These are phyloP conservation scores for Millerozyma miso DNA, from an alignment of 805 yeast genomes.

Conservation along the genomic window DNA sequence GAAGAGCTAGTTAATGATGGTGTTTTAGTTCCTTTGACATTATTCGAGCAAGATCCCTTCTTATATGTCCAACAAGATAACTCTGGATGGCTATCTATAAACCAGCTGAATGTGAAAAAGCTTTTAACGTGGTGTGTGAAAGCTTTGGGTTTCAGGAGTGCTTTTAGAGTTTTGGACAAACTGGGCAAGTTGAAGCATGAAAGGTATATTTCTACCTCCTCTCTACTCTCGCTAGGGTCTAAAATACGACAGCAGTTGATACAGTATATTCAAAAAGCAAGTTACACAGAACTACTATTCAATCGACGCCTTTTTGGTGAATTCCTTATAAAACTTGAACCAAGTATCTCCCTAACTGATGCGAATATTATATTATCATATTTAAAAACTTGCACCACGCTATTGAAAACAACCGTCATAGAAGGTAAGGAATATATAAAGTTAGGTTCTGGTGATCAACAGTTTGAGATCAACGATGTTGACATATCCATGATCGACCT, in stretches of 20 bases:
- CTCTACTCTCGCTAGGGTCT: constrained; percentile 10
- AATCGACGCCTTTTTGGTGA: constrained; percentile 10
- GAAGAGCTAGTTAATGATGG: constrained; percentile 19
- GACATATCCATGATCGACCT: constrained; percentile 30
- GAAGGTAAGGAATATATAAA: constrained; percentile 18
- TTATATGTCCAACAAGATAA: constrained; percentile 5
- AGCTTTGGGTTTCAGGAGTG: constrained; percentile 5
- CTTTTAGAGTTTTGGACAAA: constrained; percentile 7
- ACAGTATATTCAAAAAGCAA: constrained; percentile 9
- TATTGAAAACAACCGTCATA: constrained; percentile 6
- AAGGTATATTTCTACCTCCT: constrained; percentile 19
- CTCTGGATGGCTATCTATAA: background rate
- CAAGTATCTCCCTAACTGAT: constrained; percentile 18
- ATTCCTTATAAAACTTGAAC: constrained; percentile 6
- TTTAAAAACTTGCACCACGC: constrained; percentile 22
- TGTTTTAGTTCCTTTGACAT: constrained; percentile 16
- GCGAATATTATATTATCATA: constrained; percentile 23
- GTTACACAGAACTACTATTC: constrained; percentile 13
- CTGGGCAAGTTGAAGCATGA: constrained; percentile 17
- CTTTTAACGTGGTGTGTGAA: constrained; percentile 13
- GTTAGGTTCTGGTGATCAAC: constrained; percentile 3
- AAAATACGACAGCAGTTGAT: constrained; percentile 3
- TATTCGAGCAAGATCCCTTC: constrained; percentile 4
- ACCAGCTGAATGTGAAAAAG: constrained; percentile 8
- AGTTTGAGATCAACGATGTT: constrained; percentile 16